Conservation (phyloP, 2,329 filamentous ascomycete genomes). For the Hymenoscyphus repandus region DNA sequence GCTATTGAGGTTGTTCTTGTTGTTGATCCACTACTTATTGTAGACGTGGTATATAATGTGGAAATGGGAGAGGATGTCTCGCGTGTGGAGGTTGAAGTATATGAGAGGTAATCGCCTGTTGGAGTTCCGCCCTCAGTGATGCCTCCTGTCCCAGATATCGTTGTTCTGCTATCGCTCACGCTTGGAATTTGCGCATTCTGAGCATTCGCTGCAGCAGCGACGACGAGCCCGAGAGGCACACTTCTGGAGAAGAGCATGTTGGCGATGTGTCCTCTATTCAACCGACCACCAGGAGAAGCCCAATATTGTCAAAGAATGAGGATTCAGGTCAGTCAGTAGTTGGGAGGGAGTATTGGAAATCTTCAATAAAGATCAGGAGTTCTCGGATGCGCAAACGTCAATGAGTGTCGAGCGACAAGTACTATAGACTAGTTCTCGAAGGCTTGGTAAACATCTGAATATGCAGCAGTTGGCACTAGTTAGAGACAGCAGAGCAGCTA, state of each 20-base stretch:
- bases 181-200: slow-evolving; percentile 9
- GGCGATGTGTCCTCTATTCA: not conserved
- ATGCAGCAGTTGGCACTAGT: no score
- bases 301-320: not conserved
- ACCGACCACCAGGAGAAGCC: not conserved
- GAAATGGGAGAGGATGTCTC: slow-evolving; percentile 23
- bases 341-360: not conserved
- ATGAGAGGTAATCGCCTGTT: slow-evolving; percentile 36
- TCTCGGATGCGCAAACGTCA: not conserved
- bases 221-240: slow-evolving; percentile 26
- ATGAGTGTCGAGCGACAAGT: no score
- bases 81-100: slow-evolving; percentile 31
- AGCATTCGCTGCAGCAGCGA: slow-evolving; percentile 27
- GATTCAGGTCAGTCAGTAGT: not conserved
- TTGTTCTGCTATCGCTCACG: slow-evolving; percentile 13
- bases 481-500: no score
- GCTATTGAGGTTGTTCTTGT: slow-evolving; percentile 25
- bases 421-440: no score
- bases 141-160: slow-evolving; percentile 14
- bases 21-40: slow-evolving; percentile 19
- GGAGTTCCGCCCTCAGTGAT: slow-evolving; percentile 28
- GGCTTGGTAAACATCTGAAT: no score
- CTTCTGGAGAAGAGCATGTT: slow-evolving; percentile 22
- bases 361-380: not conserved
- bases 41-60: slow-evolving; percentile 24